phyloP scores from a whole-genome alignment of 805 yeast genomes.

The Starmerella sp. region DNA sequence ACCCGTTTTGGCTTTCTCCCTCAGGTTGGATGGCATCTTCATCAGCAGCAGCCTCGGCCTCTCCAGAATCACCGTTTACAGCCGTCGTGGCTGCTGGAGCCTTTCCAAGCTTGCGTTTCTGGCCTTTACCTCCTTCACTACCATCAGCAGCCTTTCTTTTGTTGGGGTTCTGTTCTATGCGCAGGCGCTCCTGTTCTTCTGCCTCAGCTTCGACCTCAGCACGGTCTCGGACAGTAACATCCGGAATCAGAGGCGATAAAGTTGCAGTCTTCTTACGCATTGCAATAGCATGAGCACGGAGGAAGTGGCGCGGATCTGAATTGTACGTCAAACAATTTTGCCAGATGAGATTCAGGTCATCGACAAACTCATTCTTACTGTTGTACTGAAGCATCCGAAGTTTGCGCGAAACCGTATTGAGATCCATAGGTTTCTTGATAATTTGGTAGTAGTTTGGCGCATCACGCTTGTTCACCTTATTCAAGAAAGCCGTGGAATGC shows the following conservation, averaged over 20 bases:
- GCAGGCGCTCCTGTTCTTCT: conserved; percentile 18
- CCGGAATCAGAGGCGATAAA: conserved; percentile 78
- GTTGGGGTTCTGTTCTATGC: neutral
- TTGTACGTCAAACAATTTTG: conserved; percentile 84
- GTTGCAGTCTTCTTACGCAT: conserved; percentile 83
- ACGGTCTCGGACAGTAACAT: conserved; percentile 56
- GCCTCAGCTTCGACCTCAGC: conserved; percentile 35
- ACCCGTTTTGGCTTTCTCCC: neutral
- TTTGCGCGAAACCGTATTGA: conserved; percentile 87
- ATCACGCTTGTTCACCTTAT: conserved; percentile 92
- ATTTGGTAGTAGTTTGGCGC: conserved; percentile 93
- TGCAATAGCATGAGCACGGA: conserved; percentile 85
- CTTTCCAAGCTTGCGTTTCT: conserved; percentile 10
- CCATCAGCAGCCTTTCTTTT: neutral
- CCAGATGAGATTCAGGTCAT: conserved; percentile 92
- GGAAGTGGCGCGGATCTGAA: conserved; percentile 85
- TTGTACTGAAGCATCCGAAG: conserved; percentile 69
- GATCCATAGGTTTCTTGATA: conserved; percentile 91
- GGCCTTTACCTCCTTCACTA: conserved; percentile 11
- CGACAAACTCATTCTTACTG: conserved; percentile 84
- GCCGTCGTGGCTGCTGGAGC: conserved; percentile 2
- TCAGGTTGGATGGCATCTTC: neutral
- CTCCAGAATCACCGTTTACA: neutral
- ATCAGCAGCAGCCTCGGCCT: neutral
- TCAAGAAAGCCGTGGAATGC: conserved; percentile 90